These are phyloP conservation scores for Marasmius tenuissimus DNA, from an alignment of 1,284 basidiomycete genomes.

Conservation along the genomic window DNA sequence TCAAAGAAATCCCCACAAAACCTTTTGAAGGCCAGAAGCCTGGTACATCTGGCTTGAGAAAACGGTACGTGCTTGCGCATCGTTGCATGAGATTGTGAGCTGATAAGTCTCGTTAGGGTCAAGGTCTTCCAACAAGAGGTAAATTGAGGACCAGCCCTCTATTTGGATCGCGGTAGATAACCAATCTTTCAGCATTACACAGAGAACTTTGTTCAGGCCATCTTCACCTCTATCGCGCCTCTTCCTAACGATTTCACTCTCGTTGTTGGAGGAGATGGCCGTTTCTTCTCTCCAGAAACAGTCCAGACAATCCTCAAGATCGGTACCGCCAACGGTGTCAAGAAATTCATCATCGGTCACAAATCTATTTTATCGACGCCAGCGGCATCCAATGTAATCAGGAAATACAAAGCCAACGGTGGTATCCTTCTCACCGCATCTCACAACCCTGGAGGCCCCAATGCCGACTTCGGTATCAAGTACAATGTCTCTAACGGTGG, in stretches of 20 bases:
- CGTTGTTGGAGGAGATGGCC: slow-evolving; percentile 96
- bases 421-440: slow-evolving; percentile 98
- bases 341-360: slow-evolving; percentile 88
- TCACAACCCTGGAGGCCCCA: slow-evolving; percentile 97
- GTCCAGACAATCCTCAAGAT: slow-evolving; percentile 91
- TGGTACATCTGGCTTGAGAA: slow-evolving; percentile 92
- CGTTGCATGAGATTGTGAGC: slow-evolving; percentile 11
- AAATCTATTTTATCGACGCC: slow-evolving; percentile 94
- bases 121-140: slow-evolving; percentile 92
- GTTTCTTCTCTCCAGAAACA: slow-evolving; percentile 89
- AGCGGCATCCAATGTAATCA: slow-evolving; percentile 94
- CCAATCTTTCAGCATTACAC: slow-evolving; percentile 80
- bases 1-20: slow-evolving; percentile 70
- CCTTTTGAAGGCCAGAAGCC: slow-evolving; percentile 91
- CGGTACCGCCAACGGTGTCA: slow-evolving; percentile 88
- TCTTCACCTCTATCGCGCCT: slow-evolving; percentile 87
- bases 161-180: slow-evolving; percentile 7
- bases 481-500: slow-evolving; percentile 98
- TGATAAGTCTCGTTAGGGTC: slow-evolving; percentile 53
- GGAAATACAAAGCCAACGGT: slow-evolving; percentile 94
- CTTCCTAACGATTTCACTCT: slow-evolving; percentile 74
- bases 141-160: slow-evolving; percentile 20
- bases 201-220: slow-evolving; percentile 97
- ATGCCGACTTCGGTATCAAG: slow-evolving; percentile 99
- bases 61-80: slow-evolving; percentile 58